Evolutionary conservation across 2,329 filamentous ascomycete genomes (phyloP).

Genomic region (Plenodomus tracheiphilus): DNA sequence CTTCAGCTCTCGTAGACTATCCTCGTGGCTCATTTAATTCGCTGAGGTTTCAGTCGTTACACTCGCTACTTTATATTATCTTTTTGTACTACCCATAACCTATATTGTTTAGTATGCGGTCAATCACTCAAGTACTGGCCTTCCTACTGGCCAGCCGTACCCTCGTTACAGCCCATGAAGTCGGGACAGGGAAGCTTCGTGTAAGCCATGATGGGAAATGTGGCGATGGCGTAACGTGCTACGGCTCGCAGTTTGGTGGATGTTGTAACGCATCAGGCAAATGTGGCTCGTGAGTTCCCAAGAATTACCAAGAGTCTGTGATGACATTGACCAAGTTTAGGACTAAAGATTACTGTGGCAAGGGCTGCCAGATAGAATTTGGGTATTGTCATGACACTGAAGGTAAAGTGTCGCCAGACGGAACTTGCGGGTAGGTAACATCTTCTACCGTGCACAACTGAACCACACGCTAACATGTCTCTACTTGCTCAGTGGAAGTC

Average conservation of each 20-base stretch:
- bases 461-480: background rate
- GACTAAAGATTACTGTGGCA: constrained; percentile 20
- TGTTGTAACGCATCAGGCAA: constrained; percentile 19
- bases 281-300: constrained; percentile 19
- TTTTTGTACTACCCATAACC: background rate
- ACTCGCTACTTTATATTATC: background rate
- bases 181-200: background rate
- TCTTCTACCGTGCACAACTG: background rate
- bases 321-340: constrained; percentile 1
- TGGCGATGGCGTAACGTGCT: constrained; percentile 21
- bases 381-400: constrained; percentile 23
- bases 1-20: background rate
- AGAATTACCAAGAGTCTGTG: background rate
- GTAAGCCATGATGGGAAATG: constrained; percentile 22
- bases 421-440: constrained; percentile 1
- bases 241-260: constrained; percentile 21
- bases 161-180: constrained; percentile 5
- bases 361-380: constrained; percentile 22
- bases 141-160: constrained; percentile 4
- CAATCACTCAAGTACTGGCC: constrained; percentile 1
- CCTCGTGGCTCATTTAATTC: background rate
- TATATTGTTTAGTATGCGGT: constrained; percentile 1
- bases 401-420: constrained; percentile 19
- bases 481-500: constrained; percentile 8
- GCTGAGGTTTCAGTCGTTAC: background rate